Evolutionary conservation across 208 protist genomes (phyloP), one percentile per base, ranked within the genome.

Genomic region (Trypanosoma boissoni): DNA sequence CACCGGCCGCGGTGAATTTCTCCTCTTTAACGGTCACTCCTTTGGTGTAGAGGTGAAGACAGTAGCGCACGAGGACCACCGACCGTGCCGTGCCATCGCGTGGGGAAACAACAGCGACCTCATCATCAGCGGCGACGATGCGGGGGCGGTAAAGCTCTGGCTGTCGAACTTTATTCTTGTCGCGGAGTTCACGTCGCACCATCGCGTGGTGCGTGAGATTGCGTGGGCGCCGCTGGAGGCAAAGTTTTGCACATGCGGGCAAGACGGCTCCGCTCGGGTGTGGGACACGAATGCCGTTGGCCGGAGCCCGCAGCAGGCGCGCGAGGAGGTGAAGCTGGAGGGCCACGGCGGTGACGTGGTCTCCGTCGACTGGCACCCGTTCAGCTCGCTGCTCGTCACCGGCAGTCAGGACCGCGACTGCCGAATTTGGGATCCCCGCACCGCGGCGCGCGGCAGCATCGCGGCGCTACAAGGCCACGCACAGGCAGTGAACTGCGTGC

Each of bases 11-110:
- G 88, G 88, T 21, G 88, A 95, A 58, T 95, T 95, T 64, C 57
- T 95, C 12, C 73, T 95, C 24, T 91, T 92, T 56, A 95, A 95
- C 58, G 88, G 88, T 0, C 76, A 87, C 31, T 87, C 82, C 23
- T 95, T 95, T 52, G 88, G 88, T 60, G 69, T 95, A 16, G 88
- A 95, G 70, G 80, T 92, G 43, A 90, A 88, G 57, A 95, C 88
- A 9, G 75, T 81, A 5, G 88, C 88, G 14, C 88, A 95, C 65
- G 88, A 92, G 50, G 83, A 95, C 62, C 78, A 76, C 49, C 53
- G 71, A 5, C 51, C 81, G 6, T 92, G 84, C 63, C 76, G 84
- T 41, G 82, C 88, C 36, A 66, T 92, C 42, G 78, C 76, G 37
- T 95, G 88, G 85, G 88, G 88, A 16, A 73, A 69, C n/a, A 77